A percentile compares a stretch with the other conserved stretches of the same genome.
phyloP scores from a whole-genome alignment of 2,329 filamentous ascomycete genomes.

The Hypoxylon sp. region DNA sequence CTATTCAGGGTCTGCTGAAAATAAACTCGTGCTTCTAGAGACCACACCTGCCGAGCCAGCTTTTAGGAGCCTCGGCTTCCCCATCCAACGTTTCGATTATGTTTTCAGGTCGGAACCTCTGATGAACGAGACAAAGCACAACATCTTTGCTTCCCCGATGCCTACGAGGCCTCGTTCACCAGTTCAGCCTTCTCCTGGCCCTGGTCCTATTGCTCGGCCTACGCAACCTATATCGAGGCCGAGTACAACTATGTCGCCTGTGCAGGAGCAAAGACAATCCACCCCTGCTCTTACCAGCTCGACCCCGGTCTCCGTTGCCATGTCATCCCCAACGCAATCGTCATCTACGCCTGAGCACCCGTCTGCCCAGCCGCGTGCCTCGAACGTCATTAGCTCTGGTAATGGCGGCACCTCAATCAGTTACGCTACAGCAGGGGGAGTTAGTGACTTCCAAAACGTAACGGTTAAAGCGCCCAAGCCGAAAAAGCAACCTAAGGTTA shows the following conservation, averaged over 20 bases:
- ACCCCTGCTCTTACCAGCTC: slow-evolving; percentile 19
- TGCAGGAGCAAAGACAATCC: slow-evolving; percentile 27
- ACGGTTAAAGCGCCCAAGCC: slow-evolving; percentile 46
- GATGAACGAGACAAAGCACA: slow-evolving; percentile 45
- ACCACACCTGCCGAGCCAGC: slow-evolving; percentile 47
- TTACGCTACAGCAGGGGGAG: slow-evolving; percentile 47
- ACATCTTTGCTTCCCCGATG: slow-evolving; percentile 18
- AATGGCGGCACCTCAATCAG: slow-evolving; percentile 49
- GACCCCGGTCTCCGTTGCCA: slow-evolving; percentile 18
- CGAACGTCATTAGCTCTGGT: slow-evolving; percentile 46
- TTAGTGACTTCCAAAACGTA: slow-evolving; percentile 46
- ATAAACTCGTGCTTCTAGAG: slow-evolving; percentile 45
- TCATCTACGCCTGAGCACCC: slow-evolving; percentile 26
- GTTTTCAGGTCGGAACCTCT: slow-evolving; percentile 47
- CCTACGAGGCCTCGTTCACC: slow-evolving; percentile 38
- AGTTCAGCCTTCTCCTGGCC: slow-evolving; percentile 23
- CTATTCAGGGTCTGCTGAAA: slow-evolving; percentile 41
- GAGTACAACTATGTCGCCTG: slow-evolving; percentile 26
- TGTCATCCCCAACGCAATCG: slow-evolving; percentile 27
- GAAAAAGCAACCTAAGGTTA: slow-evolving; percentile 46
- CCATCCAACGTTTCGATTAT: slow-evolving; percentile 45
- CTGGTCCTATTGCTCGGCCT: slow-evolving; percentile 40
- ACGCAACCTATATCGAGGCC: slow-evolving; percentile 32
- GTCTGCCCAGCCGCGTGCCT: slow-evolving; percentile 26
- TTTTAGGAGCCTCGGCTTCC: slow-evolving; percentile 46